Percentiles rank a stretch among this genome's conserved stretches.
Conservation (phyloP, 208 protist genomes). For the Crithidia bombi region DNA sequence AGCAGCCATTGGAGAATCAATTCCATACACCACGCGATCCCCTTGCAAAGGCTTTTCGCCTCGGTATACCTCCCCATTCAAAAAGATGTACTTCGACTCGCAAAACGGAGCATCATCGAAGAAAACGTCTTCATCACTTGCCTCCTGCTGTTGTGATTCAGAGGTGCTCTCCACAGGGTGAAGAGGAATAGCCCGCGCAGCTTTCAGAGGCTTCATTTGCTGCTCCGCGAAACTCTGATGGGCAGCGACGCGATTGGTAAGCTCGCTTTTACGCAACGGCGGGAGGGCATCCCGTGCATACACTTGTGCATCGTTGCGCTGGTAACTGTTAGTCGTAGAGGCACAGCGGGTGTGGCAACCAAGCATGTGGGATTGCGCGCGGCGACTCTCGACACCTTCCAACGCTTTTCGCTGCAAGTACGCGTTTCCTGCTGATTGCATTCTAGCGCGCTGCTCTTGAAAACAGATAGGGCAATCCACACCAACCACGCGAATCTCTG, state of each 20-base stretch:
- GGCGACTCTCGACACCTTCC: conserved; percentile 17
- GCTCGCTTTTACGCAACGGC: conserved; percentile 11
- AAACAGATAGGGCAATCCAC: conserved; percentile 17
- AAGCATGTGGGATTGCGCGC: conserved; percentile 2
- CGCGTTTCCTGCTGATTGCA: conserved; percentile 6
- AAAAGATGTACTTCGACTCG: conserved; percentile 5
- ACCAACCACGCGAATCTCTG: neutral
- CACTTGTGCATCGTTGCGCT: neutral
- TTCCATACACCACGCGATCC: conserved; percentile 12
- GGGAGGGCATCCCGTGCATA: neutral
- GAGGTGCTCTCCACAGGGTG: neutral
- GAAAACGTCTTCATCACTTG: neutral
- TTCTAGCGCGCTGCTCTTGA: conserved; percentile 20
- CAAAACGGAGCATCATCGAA: conserved; percentile 24
- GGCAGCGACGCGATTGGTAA: conserved; percentile 10
- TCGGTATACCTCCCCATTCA: conserved; percentile 15
- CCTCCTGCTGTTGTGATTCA: neutral
- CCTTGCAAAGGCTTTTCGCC: neutral
- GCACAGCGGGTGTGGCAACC: neutral
- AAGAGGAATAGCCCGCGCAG: conserved; percentile 6
- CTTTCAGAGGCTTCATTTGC: conserved; percentile 3
- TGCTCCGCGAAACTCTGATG: conserved; percentile 9
- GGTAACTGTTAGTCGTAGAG: neutral
- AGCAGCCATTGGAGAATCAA: conserved; percentile 13
- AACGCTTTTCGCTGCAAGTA: conserved; percentile 20